These are phyloP conservation scores for Dipodascus albidus DNA, from an alignment of 805 yeast genomes.

Conservation along the genomic window DNA sequence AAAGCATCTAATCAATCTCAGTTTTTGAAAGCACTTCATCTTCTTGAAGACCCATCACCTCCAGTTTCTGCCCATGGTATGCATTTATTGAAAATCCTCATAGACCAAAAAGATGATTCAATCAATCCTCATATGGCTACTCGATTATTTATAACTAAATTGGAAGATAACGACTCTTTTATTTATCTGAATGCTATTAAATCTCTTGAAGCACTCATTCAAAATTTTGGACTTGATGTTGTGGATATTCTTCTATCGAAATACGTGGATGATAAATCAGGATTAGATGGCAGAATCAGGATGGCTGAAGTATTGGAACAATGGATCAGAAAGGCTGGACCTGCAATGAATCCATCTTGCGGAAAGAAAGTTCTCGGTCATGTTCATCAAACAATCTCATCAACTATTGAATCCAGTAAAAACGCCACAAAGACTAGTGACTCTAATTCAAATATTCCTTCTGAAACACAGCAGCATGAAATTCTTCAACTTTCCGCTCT, in stretches of 20 bases:
- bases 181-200: slow-evolving; percentile 77
- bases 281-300: slow-evolving; percentile 58
- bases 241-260: slow-evolving; percentile 31
- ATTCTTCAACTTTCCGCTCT: neutral
- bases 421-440: neutral
- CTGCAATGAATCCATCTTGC: neutral
- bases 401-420: neutral
- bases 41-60: slow-evolving; percentile 63
- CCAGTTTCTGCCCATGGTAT: slow-evolving; percentile 87
- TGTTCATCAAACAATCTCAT: neutral
- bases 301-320: slow-evolving; percentile 57
- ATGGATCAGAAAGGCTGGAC: neutral
- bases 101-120: slow-evolving; percentile 38
- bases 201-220: slow-evolving; percentile 55
- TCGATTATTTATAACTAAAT: slow-evolving; percentile 47
- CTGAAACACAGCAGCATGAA: neutral
- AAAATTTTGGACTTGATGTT: slow-evolving; percentile 27
- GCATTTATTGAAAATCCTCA: slow-evolving; percentile 45
- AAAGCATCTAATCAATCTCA: neutral
- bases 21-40: slow-evolving; percentile 48
- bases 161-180: slow-evolving; percentile 76
- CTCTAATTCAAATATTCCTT: neutral
- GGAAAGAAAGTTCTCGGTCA: neutral
- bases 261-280: slow-evolving; percentile 21
- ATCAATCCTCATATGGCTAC: slow-evolving; percentile 42